A percentile compares a stretch with the other conserved stretches of the same genome.
Conservation (phyloP, 1,139 yeast genomes). For the Kodamaea alishanica region DNA sequence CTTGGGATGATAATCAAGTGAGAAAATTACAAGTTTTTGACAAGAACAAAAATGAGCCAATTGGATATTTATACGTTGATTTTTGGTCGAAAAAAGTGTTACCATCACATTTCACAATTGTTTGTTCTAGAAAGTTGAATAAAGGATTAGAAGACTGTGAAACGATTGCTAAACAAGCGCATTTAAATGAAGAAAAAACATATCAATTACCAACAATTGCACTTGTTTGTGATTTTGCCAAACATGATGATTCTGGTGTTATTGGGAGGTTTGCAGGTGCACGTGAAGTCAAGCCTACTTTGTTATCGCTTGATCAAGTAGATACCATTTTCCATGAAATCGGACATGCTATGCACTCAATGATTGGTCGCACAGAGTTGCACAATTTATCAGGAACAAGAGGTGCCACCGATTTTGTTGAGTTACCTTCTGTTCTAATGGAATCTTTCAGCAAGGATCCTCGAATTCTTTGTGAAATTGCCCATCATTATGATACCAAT, state of each 20-base stretch:
- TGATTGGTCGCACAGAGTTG: conserved; percentile 85
- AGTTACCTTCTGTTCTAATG: conserved; percentile 91
- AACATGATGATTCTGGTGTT: conserved; percentile 16
- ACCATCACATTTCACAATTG: conserved; percentile 97
- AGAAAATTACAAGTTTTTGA: conserved; percentile 68
- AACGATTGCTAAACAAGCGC: conserved; percentile 41
- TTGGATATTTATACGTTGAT: conserved; percentile 44
- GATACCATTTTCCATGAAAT: conserved; percentile 95
- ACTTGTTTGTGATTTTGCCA: conserved; percentile 79
- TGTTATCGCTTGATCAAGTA: conserved; percentile 72
- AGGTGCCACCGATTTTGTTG: conserved; percentile 95
- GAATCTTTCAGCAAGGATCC: conserved; percentile 86
- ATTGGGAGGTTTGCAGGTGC: conserved; percentile 29
- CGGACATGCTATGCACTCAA: conserved; percentile 99
- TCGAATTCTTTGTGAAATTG: conserved; percentile 68
- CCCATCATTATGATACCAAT: conserved; percentile 69
- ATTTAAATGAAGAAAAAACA: conserved; percentile 44
- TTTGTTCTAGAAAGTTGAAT: conserved; percentile 68
- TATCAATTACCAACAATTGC: conserved; percentile 89
- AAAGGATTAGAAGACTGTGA: conserved; percentile 25
- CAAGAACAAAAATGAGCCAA: conserved; percentile 19
- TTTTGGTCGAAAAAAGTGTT: conserved; percentile 46
- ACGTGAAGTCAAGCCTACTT: conserved; percentile 29
- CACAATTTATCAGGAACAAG: conserved; percentile 95
- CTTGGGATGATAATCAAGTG: conserved; percentile 82